These are phyloP conservation scores for Waltergamsia citrina DNA, from an alignment of 2,329 filamentous ascomycete species.

Conservation along the genomic window DNA sequence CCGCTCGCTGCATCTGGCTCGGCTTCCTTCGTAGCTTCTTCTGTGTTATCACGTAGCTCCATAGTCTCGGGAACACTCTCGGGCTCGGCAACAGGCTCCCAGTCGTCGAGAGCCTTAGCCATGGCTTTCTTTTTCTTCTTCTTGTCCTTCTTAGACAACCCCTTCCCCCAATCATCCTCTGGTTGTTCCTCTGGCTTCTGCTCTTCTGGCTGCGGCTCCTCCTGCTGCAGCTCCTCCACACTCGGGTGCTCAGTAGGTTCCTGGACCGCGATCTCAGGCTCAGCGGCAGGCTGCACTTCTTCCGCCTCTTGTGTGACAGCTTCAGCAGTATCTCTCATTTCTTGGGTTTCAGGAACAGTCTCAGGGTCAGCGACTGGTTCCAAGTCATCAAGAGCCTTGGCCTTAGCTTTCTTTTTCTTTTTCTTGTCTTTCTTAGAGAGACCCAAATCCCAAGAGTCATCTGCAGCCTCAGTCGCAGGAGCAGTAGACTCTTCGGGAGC, in stretches of 20 bases:
- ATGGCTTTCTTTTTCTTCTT: conserved; percentile 8
- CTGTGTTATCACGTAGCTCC: no score
- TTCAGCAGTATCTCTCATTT: neutral
- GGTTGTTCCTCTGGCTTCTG: no score
- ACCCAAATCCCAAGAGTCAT: conserved; percentile 6
- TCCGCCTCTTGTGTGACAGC: neutral
- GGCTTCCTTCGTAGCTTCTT: neutral
- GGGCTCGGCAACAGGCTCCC: conserved; percentile 4
- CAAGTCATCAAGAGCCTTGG: neutral
- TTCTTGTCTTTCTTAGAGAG: conserved; percentile 20
- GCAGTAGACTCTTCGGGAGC: conserved; percentile 3
- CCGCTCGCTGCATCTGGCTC: no score
- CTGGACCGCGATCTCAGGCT: no score
- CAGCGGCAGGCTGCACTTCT: no score
- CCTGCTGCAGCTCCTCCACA: no score
- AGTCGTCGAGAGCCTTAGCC: conserved; percentile 8
- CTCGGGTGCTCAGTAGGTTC: no score
- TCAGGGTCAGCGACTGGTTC: neutral
- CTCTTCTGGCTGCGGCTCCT: no score
- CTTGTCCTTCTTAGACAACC: conserved; percentile 10
- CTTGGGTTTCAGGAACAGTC: neutral
- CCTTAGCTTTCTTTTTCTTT: conserved; percentile 10
- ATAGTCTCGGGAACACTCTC: no score
- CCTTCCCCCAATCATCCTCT: conserved; percentile 2
- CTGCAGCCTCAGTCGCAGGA: conserved; percentile 3